These are phyloP conservation scores for Rhinocladiella mackenziei DNA, from an alignment of 2,329 filamentous ascomycete genomes.

Conservation along the genomic window DNA sequence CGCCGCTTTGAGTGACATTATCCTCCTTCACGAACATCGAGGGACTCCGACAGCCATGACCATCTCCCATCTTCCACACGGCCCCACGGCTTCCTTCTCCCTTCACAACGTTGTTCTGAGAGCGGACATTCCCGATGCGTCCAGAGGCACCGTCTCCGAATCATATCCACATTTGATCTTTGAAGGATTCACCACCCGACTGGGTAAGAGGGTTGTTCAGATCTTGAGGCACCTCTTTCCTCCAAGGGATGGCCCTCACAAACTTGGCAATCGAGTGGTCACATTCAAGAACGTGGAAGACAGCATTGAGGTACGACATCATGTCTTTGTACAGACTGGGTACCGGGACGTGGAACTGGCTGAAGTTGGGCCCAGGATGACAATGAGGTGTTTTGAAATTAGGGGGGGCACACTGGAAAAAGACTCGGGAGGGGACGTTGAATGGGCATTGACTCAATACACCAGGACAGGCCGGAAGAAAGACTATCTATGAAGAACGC, in stretches of 20 bases:
- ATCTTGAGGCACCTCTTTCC: constrained; percentile 93
- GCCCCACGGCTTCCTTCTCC: constrained; percentile 81
- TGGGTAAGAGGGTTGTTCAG: constrained; percentile 80
- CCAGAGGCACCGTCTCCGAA: constrained; percentile 84
- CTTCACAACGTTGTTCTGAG: constrained; percentile 89
- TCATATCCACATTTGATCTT: constrained; percentile 93
- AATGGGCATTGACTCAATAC: constrained; percentile 96
- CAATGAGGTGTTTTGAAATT: constrained; percentile 94
- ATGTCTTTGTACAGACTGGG: constrained; percentile 89
- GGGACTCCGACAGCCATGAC: constrained; percentile 88
- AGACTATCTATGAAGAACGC: constrained; percentile 67
- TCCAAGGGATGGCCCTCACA: constrained; percentile 74
- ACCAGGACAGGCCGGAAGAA: constrained; percentile 92
- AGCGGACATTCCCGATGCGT: constrained; percentile 84
- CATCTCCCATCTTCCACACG: constrained; percentile 80
- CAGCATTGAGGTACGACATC: constrained; percentile 83
- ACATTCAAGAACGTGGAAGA: constrained; percentile 91
- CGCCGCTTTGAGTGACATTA: constrained; percentile 75
- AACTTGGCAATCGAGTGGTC: constrained; percentile 82
- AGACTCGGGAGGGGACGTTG: constrained; percentile 80
- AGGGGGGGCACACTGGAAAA: constrained; percentile 83
- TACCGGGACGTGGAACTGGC: constrained; percentile 85
- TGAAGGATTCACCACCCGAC: constrained; percentile 78
- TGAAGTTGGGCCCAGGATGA: constrained; percentile 91
- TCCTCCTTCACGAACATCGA: constrained; percentile 87